Conservation (phyloP, 2,329 filamentous ascomycete genomes). For the Macrophomina pseudophaseolina region DNA sequence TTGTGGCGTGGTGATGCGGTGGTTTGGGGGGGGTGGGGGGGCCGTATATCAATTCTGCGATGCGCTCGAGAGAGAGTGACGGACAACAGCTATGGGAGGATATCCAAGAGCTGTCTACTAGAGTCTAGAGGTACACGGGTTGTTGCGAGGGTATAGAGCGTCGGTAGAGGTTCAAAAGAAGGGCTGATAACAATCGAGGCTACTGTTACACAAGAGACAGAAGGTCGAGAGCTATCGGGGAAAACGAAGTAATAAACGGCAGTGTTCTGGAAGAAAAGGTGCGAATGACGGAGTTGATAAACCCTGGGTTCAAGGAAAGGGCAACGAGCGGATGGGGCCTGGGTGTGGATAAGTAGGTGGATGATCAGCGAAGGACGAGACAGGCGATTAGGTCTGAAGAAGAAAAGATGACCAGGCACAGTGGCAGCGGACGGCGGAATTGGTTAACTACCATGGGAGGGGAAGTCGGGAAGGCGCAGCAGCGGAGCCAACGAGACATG, state of each 20-base stretch:
- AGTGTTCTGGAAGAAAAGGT: slow-evolving; percentile 39
- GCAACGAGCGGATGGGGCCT: slow-evolving; percentile 42
- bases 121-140: slow-evolving; percentile 26
- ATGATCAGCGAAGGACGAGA: slow-evolving; percentile 47
- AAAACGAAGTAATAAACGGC: slow-evolving; percentile 39
- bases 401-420: slow-evolving; percentile 50
- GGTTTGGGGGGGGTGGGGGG: too few relatives aligned
- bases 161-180: slow-evolving; percentile 39
- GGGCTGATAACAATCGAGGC: slow-evolving; percentile 42
- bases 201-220: slow-evolving; percentile 37
- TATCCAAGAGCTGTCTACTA: slow-evolving; percentile 49
- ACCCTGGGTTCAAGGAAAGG: slow-evolving; percentile 45
- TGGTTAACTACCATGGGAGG: slow-evolving; percentile 34
- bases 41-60: slow-evolving; percentile 17
- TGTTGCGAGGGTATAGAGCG: slow-evolving; percentile 12
- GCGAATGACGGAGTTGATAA: slow-evolving; percentile 50
- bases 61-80: slow-evolving; percentile 45
- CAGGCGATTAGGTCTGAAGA: slow-evolving; percentile 45
- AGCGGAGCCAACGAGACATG: slow-evolving; percentile 42
- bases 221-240: slow-evolving; percentile 42
- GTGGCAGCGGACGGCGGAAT: slow-evolving; percentile 44
- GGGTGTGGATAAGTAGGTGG: slow-evolving; percentile 46
- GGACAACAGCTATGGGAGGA: slow-evolving; percentile 43
- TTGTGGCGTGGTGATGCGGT: not conserved
- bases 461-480: slow-evolving; percentile 41